Evolutionary conservation across 352 stramenopile species (phyloP).

Genomic region (Phytophthora idaei): DNA sequence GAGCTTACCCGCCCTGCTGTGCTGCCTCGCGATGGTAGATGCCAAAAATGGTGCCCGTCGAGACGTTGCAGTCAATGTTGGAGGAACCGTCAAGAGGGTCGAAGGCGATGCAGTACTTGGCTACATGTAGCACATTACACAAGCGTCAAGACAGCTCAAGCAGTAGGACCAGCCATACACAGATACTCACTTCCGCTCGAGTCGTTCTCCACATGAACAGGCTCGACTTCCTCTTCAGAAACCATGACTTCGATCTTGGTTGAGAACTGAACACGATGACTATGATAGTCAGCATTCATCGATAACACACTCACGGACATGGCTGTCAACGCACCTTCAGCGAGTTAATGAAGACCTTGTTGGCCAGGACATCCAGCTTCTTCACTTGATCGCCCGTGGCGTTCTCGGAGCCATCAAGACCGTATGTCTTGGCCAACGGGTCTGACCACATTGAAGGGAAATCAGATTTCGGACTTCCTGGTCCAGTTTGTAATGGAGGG

Average conservation of each 20-base stretch:
- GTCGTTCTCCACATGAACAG: conserved; percentile 91
- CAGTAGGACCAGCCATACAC: neutral
- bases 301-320: neutral
- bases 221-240: conserved; percentile 97
- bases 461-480: too few relatives aligned
- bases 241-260: conserved; percentile 97
- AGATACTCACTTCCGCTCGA: conserved; percentile 45
- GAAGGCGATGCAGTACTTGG: conserved; percentile 97
- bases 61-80: conserved; percentile 99
- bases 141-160: neutral
- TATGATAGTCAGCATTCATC: conserved; percentile 6
- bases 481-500: too few relatives aligned
- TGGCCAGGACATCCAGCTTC: conserved; percentile 97
- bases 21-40: conserved; percentile 91
- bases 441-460: too few relatives aligned
- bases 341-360: conserved; percentile 98
- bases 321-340: conserved; percentile 56
- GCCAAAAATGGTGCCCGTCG: conserved; percentile 97
- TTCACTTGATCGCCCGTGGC: conserved; percentile 97
- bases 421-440: conserved; percentile 55
- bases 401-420: conserved; percentile 96
- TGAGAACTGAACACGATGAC: conserved; percentile 69
- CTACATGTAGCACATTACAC: conserved; percentile 31
- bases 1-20: conserved; percentile 39
- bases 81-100: conserved; percentile 98